phyloP scores from a whole-genome alignment of 768 basidiomycete species.

The Trametes coccinea region DNA sequence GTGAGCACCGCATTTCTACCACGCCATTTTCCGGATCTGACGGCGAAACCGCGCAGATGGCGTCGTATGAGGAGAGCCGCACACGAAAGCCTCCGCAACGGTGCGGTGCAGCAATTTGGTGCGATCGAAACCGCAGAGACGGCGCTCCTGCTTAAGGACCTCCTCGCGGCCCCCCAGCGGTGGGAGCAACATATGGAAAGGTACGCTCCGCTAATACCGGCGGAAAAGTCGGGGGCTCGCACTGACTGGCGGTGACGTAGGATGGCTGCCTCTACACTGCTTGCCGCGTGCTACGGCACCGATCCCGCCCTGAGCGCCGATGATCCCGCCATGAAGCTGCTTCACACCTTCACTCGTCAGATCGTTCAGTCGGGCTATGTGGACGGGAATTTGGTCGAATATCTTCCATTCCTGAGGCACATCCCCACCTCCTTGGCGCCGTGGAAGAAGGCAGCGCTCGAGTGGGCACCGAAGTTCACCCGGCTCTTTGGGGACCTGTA shows the following conservation, averaged over 20 bases:
- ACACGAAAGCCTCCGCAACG: slow-evolving; percentile 36
- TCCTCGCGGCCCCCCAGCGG: slow-evolving; percentile 29
- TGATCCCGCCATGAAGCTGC: slow-evolving; percentile 23
- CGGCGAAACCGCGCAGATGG: slow-evolving; percentile 29
- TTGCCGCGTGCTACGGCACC: slow-evolving; percentile 31
- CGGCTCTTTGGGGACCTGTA: slow-evolving; percentile 27
- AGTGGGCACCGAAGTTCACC: slow-evolving; percentile 29
- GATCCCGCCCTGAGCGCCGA: slow-evolving; percentile 18
- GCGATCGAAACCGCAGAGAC: slow-evolving; percentile 34
- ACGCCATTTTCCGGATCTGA: too few relatives aligned
- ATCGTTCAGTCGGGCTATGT: slow-evolving; percentile 37
- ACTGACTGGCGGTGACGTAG: slow-evolving; percentile 14
- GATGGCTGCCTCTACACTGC: slow-evolving; percentile 31
- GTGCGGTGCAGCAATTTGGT: slow-evolving; percentile 26
- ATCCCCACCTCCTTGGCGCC: slow-evolving; percentile 33
- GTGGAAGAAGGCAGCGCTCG: slow-evolving; percentile 32
- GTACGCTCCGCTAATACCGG: slow-evolving; percentile 5
- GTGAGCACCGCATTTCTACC: slow-evolving; percentile 20
- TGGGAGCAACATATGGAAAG: slow-evolving; percentile 37
- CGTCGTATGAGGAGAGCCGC: slow-evolving; percentile 36
- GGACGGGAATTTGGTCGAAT: slow-evolving; percentile 39
- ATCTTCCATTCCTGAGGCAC: slow-evolving; percentile 36
- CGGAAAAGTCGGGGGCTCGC: too few relatives aligned
- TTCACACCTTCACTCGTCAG: slow-evolving; percentile 30
- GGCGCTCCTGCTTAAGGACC: slow-evolving; percentile 30